phyloP scores from a whole-genome alignment of 495 filamentous ascomycete genomes.

The Penicillium alfredii region DNA sequence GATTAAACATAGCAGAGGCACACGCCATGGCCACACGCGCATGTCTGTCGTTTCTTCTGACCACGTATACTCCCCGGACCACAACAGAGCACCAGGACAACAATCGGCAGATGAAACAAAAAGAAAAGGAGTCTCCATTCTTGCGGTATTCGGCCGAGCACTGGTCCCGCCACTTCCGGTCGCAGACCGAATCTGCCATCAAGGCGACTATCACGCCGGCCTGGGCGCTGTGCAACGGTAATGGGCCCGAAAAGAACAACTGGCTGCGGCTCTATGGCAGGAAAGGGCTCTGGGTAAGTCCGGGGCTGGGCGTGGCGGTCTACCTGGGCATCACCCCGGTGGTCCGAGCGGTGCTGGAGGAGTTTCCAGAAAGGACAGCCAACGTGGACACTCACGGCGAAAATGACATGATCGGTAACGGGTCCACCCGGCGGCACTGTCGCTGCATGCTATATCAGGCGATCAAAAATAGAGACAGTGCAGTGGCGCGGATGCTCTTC shows the following conservation, averaged over 20 bases:
- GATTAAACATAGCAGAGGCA: not conserved
- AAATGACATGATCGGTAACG: no score
- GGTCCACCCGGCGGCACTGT: no score
- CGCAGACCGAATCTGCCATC: not conserved
- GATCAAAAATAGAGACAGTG: not conserved
- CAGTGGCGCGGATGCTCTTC: not conserved
- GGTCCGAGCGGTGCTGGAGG: not conserved
- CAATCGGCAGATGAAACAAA: no score
- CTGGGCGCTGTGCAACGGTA: not conserved
- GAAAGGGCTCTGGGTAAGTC: not conserved
- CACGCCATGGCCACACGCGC: not conserved
- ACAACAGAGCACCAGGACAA: no score
- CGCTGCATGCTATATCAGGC: not conserved
- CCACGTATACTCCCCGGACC: not conserved
- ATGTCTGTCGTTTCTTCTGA: not conserved
- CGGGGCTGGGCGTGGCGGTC: no score
- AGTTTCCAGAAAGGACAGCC: not conserved
- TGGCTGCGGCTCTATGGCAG: not conserved
- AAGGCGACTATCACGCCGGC: not conserved
- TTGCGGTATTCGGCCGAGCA: not conserved
- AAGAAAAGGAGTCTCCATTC: not conserved
- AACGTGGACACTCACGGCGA: not conserved
- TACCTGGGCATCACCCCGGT: no score
- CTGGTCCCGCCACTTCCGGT: not conserved
- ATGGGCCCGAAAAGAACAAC: not conserved